Evolutionary conservation across 2,329 filamentous ascomycete species (phyloP).

Genomic region (Dactylellina cionopaga): DNA sequence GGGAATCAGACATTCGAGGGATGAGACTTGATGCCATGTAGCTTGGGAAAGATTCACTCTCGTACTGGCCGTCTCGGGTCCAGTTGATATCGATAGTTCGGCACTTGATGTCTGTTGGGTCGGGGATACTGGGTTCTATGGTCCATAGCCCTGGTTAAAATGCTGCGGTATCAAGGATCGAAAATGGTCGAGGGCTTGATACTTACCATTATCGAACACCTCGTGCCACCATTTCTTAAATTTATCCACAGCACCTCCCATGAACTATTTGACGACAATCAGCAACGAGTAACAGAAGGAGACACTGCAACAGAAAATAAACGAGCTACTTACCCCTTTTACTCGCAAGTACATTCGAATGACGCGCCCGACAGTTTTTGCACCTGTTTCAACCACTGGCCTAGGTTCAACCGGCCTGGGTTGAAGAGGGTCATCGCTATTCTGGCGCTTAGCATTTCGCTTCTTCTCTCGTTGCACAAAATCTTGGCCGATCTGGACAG

Average conservation of each 20-base stretch:
- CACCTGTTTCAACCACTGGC: not conserved
- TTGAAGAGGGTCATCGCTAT: no score
- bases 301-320: no score
- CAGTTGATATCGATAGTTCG: not conserved
- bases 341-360: not conserved
- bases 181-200: not conserved
- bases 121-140: not conserved
- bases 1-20: not conserved
- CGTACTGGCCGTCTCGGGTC: not conserved
- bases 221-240: constrained; percentile 6
- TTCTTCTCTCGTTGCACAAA: not conserved
- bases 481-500: constrained; percentile 5
- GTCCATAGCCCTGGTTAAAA: no score
- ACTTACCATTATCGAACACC: not conserved
- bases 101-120: constrained; percentile 5
- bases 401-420: not conserved
- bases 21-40: not conserved
- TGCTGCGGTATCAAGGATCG: no score
- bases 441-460: constrained; percentile 2
- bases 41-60: not conserved
- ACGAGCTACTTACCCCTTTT: not conserved
- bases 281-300: no score
- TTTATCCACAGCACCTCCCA: constrained; percentile 7
- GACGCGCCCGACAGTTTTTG: not conserved
- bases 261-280: no score